phyloP scores from a whole-genome alignment of 768 basidiomycete species.

The Boletus subcaerulescens region DNA sequence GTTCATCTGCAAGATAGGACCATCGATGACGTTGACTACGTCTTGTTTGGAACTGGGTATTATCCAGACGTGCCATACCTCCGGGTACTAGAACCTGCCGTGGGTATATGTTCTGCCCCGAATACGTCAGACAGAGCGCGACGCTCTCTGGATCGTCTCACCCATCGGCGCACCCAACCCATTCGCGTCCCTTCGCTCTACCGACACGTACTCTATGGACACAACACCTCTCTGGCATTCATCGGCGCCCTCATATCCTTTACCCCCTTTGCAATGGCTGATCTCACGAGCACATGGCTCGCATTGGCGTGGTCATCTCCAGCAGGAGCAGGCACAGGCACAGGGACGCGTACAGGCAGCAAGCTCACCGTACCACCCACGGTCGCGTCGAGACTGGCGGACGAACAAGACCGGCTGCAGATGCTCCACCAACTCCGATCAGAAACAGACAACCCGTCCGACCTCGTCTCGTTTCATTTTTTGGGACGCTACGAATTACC shows the following conservation, averaged over 20 bases:
- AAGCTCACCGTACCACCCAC: slow-evolving; percentile 35
- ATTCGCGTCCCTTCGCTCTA: slow-evolving; percentile 44
- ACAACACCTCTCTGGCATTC: slow-evolving; percentile 47
- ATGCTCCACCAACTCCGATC: slow-evolving; percentile 20
- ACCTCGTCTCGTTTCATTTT: slow-evolving; percentile 27
- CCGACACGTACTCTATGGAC: slow-evolving; percentile 44
- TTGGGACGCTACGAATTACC: slow-evolving; percentile 17
- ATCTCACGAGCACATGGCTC: slow-evolving; percentile 50
- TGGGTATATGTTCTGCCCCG: neutral
- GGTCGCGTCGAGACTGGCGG: slow-evolving; percentile 32
- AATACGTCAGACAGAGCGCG: neutral
- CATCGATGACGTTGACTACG: slow-evolving; percentile 40
- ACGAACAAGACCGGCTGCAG: slow-evolving; percentile 37
- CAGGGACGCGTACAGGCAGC: too few relatives aligned
- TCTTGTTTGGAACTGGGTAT: slow-evolving; percentile 50
- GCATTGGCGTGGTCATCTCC: slow-evolving; percentile 37
- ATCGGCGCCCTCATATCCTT: slow-evolving; percentile 41
- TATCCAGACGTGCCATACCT: slow-evolving; percentile 41
- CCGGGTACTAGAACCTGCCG: slow-evolving; percentile 25
- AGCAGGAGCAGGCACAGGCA: neutral
- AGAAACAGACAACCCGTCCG: slow-evolving; percentile 23
- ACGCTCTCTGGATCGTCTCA: slow-evolving; percentile 26
- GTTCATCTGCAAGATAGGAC: slow-evolving; percentile 36
- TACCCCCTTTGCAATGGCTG: slow-evolving; percentile 48
- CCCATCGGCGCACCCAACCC: slow-evolving; percentile 26